These are phyloP conservation scores for Crithidia bombi DNA, from an alignment of 208 protist species.

Conservation along the genomic window DNA sequence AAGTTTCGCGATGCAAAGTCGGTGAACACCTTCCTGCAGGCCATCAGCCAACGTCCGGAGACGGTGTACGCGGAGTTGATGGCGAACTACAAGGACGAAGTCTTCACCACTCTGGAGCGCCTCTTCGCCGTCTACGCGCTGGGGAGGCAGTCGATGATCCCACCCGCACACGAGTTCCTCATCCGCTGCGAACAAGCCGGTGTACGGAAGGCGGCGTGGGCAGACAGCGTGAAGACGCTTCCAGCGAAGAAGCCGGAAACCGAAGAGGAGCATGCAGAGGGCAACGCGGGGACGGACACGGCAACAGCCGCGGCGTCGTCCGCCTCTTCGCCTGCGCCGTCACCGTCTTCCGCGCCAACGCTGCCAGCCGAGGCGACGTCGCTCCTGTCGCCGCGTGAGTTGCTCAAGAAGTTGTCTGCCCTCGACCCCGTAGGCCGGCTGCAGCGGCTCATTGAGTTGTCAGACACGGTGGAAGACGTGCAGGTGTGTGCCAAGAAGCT, in stretches of 20 bases:
- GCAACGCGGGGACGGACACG: neutral
- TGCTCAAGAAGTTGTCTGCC: conserved; percentile 58
- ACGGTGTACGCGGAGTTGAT: conserved; percentile 59
- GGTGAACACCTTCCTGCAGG: conserved; percentile 76
- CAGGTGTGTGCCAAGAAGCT: conserved; percentile 52
- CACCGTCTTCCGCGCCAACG: neutral
- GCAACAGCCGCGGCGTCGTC: neutral
- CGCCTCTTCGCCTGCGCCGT: neutral
- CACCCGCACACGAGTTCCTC: conserved; percentile 77
- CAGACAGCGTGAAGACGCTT: conserved; percentile 22
- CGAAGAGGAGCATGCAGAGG: neutral
- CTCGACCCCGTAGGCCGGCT: conserved; percentile 68
- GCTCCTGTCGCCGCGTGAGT: conserved; percentile 64
- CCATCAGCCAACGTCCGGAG: conserved; percentile 57
- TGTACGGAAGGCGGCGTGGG: conserved; percentile 64
- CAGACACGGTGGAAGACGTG: conserved; percentile 44
- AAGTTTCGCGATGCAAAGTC: conserved; percentile 57
- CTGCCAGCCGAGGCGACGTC: conserved; percentile 32
- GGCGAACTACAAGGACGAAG: conserved; percentile 51
- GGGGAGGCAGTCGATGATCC: conserved; percentile 41
- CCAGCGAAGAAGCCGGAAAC: conserved; percentile 10
- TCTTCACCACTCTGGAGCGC: conserved; percentile 59
- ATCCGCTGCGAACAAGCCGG: conserved; percentile 84
- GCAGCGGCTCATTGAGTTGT: conserved; percentile 78
- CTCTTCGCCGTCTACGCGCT: conserved; percentile 66